phyloP scores from a whole-genome alignment of 169 alveolate genomes.

The Amoebophrya sp. region DNA sequence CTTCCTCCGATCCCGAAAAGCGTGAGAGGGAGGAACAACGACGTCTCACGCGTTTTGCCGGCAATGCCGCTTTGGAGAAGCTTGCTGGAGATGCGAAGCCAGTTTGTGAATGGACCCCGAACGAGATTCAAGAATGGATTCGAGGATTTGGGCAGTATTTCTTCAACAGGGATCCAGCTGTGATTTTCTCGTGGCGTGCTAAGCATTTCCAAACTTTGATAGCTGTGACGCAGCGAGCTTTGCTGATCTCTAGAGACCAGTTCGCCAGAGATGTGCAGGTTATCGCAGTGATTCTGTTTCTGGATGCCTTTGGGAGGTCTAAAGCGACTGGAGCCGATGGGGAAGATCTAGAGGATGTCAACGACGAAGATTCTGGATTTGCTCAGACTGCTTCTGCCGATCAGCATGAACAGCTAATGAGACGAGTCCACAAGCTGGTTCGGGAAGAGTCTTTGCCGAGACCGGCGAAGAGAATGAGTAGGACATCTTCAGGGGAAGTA shows the following conservation, averaged over 20 bases:
- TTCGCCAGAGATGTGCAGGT: conserved; percentile 17
- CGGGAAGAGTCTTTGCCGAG: background rate
- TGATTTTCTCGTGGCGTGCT: background rate
- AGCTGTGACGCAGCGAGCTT: conserved; percentile 12
- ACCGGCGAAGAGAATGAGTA: background rate
- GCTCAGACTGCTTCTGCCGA: background rate
- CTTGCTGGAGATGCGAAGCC: no score
- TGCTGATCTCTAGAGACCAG: background rate
- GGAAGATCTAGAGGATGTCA: background rate
- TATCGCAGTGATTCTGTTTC: background rate
- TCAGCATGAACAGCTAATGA: background rate
- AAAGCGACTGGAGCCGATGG: background rate
- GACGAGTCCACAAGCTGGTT: background rate
- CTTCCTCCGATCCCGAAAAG: no score
- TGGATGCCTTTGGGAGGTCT: background rate
- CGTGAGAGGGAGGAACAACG: no score
- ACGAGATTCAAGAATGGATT: background rate
- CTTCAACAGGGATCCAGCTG: background rate
- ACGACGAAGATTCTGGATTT: background rate
- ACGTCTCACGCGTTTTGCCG: no score
- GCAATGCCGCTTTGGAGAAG: no score
- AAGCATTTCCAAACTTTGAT: background rate
- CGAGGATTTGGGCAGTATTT: background rate
- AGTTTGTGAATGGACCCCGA: background rate
- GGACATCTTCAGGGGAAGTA: no score